A percentile compares a stretch with the other conserved stretches of the same genome.
Conservation (phyloP, 345 rosid genomes). For the Hibiscus syriacus region DNA sequence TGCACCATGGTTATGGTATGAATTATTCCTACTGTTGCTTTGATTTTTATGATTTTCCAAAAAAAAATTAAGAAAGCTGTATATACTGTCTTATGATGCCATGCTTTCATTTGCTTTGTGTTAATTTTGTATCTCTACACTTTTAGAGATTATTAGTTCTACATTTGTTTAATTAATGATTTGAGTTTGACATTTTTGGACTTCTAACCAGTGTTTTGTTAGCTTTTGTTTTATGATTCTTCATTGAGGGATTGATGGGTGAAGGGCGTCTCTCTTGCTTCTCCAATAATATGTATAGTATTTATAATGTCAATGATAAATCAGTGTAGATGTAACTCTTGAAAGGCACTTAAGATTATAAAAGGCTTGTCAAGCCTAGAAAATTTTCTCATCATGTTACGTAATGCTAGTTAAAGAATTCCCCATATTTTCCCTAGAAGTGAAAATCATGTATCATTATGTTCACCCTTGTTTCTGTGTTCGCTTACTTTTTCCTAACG, state of each 20-base stretch:
- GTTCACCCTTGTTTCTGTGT: background rate
- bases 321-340: too few species aligned
- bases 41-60: background rate
- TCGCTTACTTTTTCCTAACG: background rate
- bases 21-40: background rate
- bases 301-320: background rate
- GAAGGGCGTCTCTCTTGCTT: background rate
- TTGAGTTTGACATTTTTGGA: background rate
- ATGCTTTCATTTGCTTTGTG: background rate
- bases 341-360: background rate
- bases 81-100: background rate
- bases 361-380: background rate
- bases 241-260: background rate
- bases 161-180: background rate
- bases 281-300: background rate
- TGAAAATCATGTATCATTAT: background rate
- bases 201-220: background rate
- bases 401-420: background rate
- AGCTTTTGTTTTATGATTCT: background rate
- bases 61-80: background rate
- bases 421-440: background rate
- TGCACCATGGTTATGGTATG: conserved; percentile 97
- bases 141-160: background rate
- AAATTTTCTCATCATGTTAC: background rate
- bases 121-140: background rate